phyloP scores from a whole-genome alignment of 2,329 filamentous ascomycete genomes.

The Lecanicillium sp. region DNA sequence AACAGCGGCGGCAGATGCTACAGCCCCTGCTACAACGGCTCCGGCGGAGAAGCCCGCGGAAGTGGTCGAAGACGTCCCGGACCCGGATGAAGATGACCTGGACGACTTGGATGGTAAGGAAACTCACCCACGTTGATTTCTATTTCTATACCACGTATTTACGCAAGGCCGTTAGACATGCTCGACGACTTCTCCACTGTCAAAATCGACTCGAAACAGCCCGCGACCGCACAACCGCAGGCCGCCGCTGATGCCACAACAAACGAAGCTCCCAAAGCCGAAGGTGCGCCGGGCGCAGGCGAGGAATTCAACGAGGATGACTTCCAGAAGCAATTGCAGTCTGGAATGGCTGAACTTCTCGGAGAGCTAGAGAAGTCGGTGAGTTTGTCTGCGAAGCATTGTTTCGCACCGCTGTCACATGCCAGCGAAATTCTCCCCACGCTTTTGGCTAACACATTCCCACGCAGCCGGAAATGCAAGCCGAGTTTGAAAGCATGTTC shows the following conservation, averaged over 20 bases:
- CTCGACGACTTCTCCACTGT: slow-evolving; percentile 80
- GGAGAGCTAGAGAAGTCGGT: slow-evolving; percentile 59
- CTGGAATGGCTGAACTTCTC: slow-evolving; percentile 79
- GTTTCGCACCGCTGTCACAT: not conserved
- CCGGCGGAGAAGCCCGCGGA: slow-evolving; percentile 12
- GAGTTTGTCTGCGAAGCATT: slow-evolving; percentile 17
- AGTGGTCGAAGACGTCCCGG: slow-evolving; percentile 55
- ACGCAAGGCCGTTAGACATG: slow-evolving; percentile 56
- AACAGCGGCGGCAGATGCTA: slow-evolving; percentile 8
- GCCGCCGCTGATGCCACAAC: slow-evolving; percentile 14
- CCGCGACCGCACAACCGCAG: slow-evolving; percentile 16
- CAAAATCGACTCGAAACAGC: slow-evolving; percentile 33
- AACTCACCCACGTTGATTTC: not conserved
- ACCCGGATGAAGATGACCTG: slow-evolving; percentile 87
- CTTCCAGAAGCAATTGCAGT: slow-evolving; percentile 80
- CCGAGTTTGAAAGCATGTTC: slow-evolving; percentile 71
- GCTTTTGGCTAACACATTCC: not conserved
- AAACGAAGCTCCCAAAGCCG: slow-evolving; percentile 2
- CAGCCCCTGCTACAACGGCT: slow-evolving; percentile 6
- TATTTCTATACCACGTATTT: not conserved
- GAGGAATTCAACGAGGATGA: slow-evolving; percentile 60
- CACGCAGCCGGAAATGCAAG: slow-evolving; percentile 60
- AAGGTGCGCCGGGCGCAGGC: slow-evolving; percentile 13
- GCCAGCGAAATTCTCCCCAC: slow-evolving; percentile 2
- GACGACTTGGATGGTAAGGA: slow-evolving; percentile 82